Conservation (phyloP, 768 basidiomycete genomes). For the Boletus sp. region DNA sequence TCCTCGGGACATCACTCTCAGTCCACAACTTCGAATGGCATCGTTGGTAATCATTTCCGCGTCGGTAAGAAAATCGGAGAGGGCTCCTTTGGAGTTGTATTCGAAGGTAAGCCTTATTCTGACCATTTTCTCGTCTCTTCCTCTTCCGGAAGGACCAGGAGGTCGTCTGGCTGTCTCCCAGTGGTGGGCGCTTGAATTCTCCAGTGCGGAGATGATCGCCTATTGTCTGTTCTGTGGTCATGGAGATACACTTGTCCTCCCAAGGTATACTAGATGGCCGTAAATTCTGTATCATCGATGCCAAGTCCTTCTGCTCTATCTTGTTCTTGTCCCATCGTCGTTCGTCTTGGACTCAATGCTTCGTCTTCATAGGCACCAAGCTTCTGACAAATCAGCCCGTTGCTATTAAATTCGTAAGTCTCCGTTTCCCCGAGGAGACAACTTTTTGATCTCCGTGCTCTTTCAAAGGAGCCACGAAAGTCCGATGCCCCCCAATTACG, state of each 20-base stretch:
- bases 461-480: constrained; percentile 84
- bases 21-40: constrained; percentile 60
- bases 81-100: constrained; percentile 97
- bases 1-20: constrained; percentile 68
- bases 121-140: neutral
- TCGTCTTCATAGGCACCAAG: constrained; percentile 63
- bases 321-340: neutral
- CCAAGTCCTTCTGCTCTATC: neutral
- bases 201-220: constrained; percentile 1
- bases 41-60: constrained; percentile 77
- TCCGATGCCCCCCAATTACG: constrained; percentile 96
- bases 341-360: constrained; percentile 12
- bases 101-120: constrained; percentile 69
- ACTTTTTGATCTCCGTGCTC: constrained; percentile 12
- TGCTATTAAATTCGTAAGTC: constrained; percentile 93
- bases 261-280: constrained; percentile 2
- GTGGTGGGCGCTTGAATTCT: constrained; percentile 13
- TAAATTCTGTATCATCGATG: neutral
- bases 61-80: constrained; percentile 99
- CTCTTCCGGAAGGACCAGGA: neutral
- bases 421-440: constrained; percentile 7
- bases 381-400: constrained; percentile 82
- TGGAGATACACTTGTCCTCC: constrained; percentile 5
- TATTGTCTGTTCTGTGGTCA: constrained; percentile 3
- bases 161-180: neutral